phyloP scores from a whole-genome alignment of 768 basidiomycete species.

The Termitomyces sp. region DNA sequence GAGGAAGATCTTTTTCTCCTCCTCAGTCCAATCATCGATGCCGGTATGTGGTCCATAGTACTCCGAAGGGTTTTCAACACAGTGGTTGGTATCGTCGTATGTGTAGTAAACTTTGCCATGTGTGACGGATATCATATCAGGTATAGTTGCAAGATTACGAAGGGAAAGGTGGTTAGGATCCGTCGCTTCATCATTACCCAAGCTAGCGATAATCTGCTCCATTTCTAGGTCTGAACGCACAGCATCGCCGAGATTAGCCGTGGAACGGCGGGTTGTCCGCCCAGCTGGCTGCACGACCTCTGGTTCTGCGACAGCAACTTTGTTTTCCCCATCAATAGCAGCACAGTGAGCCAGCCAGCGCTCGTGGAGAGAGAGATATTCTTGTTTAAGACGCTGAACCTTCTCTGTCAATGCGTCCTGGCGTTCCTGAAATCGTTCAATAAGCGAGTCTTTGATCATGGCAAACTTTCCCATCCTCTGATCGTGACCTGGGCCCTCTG shows the following conservation, averaged over 20 bases:
- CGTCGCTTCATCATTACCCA: conserved; percentile 89
- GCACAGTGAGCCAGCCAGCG: conserved; percentile 71
- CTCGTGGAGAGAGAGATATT: conserved; percentile 66
- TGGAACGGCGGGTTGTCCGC: conserved; percentile 69
- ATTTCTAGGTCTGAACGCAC: conserved; percentile 95
- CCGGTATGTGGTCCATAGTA: conserved; percentile 72
- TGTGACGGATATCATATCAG: conserved; percentile 82
- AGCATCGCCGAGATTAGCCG: conserved; percentile 73
- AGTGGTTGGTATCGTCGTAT: conserved; percentile 84
- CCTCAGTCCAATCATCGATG: conserved; percentile 84
- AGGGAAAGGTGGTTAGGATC: conserved; percentile 87
- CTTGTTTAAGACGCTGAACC: conserved; percentile 45
- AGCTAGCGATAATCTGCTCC: conserved; percentile 93
- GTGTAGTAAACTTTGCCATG: conserved; percentile 52
- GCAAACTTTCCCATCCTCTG: conserved; percentile 30
- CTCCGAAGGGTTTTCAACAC: conserved; percentile 67
- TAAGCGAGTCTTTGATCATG: conserved; percentile 41
- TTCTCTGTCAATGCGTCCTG: conserved; percentile 49
- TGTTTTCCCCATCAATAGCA: conserved; percentile 56
- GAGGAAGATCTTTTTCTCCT: conserved; percentile 73
- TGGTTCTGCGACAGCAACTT: conserved; percentile 33
- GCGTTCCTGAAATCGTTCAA: conserved; percentile 48
- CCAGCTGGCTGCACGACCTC: conserved; percentile 33
- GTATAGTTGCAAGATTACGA: conserved; percentile 80
- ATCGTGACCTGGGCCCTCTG: conserved; percentile 27